Conservation (phyloP, 768 basidiomycete species). For the Collybiopsis confluens region DNA sequence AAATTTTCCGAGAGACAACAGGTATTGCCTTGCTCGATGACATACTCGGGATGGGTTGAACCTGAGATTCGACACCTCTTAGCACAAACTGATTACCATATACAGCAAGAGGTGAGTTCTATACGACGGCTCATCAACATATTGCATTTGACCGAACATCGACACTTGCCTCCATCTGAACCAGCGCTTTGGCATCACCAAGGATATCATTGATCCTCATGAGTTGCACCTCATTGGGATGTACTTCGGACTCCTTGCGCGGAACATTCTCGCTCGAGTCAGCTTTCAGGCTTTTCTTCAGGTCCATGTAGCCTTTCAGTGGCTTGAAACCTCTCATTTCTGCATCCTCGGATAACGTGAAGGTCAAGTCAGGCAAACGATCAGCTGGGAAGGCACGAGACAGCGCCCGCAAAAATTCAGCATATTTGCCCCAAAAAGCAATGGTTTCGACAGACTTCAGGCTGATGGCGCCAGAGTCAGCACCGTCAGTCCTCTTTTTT, state of each 20-base stretch:
- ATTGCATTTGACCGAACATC: not conserved
- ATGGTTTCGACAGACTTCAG: constrained; percentile 34
- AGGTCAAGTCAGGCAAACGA: constrained; percentile 51
- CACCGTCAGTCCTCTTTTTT: constrained; percentile 22
- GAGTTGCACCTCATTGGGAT: constrained; percentile 94
- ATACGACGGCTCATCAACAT: not conserved
- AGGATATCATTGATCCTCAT: constrained; percentile 90
- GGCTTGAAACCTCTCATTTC: constrained; percentile 89
- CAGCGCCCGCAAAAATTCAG: constrained; percentile 60
- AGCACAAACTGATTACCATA: constrained; percentile 31
- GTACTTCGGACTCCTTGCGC: constrained; percentile 30
- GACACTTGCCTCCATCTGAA: constrained; percentile 50
- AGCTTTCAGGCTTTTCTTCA: constrained; percentile 7
- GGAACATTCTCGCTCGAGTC: constrained; percentile 16
- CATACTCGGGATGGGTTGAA: not conserved
- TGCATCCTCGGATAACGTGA: constrained; percentile 83
- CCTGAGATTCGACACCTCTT: constrained; percentile 21
- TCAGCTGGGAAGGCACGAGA: constrained; percentile 63
- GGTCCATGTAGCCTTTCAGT: constrained; percentile 55
- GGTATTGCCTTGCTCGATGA: constrained; percentile 12
- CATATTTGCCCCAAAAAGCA: constrained; percentile 72
- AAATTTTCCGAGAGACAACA: not conserved
- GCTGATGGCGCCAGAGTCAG: constrained; percentile 24
- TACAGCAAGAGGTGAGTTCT: constrained; percentile 40
- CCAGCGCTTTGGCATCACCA: constrained; percentile 60